Evolutionary conservation across 495 filamentous ascomycete genomes (phyloP).

Genomic region (Aspergillus bridgeri): DNA sequence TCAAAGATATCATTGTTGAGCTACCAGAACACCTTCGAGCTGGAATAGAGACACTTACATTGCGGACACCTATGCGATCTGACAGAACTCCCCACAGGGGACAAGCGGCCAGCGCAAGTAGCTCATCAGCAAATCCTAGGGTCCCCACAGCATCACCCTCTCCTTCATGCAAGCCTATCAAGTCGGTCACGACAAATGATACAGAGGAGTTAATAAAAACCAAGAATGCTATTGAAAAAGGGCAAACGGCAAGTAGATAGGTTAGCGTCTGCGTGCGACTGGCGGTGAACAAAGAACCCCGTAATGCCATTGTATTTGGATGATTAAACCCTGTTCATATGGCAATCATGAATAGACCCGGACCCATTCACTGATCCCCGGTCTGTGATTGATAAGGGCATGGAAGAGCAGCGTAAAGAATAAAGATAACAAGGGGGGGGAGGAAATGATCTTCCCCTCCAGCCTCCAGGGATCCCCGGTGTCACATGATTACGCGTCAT

Average conservation of each 20-base stretch:
- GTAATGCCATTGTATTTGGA: conserved; percentile 27
- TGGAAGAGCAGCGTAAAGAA: background rate
- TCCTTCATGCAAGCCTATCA: conserved; percentile 69
- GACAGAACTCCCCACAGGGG: conserved; percentile 90
- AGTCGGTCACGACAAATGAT: conserved; percentile 90
- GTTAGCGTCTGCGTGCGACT: conserved; percentile 71
- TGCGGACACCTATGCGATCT: conserved; percentile 80
- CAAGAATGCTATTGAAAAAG: conserved; percentile 94
- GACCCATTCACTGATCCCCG: background rate
- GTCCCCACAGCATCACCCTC: conserved; percentile 92
- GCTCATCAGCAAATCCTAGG: conserved; percentile 91
- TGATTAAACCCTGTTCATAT: background rate
- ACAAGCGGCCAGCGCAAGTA: conserved; percentile 86
- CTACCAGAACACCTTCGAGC: background rate
- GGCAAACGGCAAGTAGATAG: conserved; percentile 84
- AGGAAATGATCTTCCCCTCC: background rate
- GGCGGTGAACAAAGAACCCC: conserved; percentile 52
- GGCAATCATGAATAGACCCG: background rate
- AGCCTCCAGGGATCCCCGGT: background rate
- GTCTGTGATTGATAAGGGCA: background rate
- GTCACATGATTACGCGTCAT: conserved; percentile 7
- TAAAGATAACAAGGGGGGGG: background rate
- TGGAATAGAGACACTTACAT: conserved; percentile 35
- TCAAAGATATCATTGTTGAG: background rate
- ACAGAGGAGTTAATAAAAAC: conserved; percentile 95